Evolutionary conservation across 2,329 filamentous ascomycete species (phyloP), one percentile per base, ranked within the genome.

Genomic region (Colletotrichum navitas): DNA sequence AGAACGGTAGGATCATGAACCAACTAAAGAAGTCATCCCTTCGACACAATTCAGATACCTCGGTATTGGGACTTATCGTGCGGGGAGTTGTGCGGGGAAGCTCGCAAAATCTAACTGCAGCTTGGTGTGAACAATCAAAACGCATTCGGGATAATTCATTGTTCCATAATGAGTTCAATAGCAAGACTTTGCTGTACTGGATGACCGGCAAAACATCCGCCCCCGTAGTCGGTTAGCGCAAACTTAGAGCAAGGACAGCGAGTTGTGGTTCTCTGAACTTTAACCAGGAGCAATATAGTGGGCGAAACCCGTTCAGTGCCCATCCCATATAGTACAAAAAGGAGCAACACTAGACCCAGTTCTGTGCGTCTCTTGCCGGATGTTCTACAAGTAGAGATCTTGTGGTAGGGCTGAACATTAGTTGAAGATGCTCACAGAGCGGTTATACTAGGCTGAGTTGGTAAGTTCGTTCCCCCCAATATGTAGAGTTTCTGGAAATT

Each of bases 41-140:
- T 11, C 3, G 14, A 24, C 3, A 11, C 18, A 4, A 7, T 21
- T 62, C n/a, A 2, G 6, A 67, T 63, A 43, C 63, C 68, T 71
- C 68, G 63, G 68, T 26, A 61, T 3, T 2, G 14, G 6, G 0
- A 58, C 11, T 24, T 26, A 8, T 14, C 14, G 12, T 6, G 49
- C 26, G 49, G 49, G 49, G 26, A 52, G 5, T 67, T 29, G 7
- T 36, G 34, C 51, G 63, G 68, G 63, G 68, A 68, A 71, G 49
- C 62, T 55, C 29, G 6, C 7, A 10, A 36, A 5, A 43, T 26
- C 51, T 2, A 49, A 26, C 51, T 26, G 67, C 67, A 55, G 63
- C 56, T 55, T 62, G 34, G 10, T 18, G 18, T 18, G 24, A 8
- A 14, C 8, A 6, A 11, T 21, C 41, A 21, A 43, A 14, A 43